Percentiles rank a stretch among this genome's conserved stretches.
These are phyloP conservation scores for Trichophyton equinum DNA, from an alignment of 2,329 filamentous ascomycete genomes.

Conservation along the genomic window DNA sequence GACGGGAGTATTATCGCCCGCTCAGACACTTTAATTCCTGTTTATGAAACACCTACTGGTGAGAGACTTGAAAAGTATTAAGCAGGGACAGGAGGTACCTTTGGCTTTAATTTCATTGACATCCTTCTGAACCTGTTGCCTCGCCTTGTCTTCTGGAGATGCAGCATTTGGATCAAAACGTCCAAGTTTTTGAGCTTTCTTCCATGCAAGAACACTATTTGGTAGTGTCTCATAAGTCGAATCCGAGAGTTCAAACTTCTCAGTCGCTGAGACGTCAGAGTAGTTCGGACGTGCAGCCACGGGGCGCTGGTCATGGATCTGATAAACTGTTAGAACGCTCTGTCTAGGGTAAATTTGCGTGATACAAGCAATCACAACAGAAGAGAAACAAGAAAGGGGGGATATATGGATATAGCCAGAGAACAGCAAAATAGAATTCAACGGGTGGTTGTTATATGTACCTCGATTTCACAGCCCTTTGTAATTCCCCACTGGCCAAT, in stretches of 20 bases:
- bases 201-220: conserved; percentile 89
- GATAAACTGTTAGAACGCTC: neutral
- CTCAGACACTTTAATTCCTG: conserved; percentile 31
- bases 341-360: neutral
- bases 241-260: conserved; percentile 82
- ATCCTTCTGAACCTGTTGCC: conserved; percentile 50
- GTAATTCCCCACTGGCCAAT: conserved; percentile 39
- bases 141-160: conserved; percentile 58
- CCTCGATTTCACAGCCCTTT: conserved; percentile 34
- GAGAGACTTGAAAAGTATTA: neutral
- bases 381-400: neutral
- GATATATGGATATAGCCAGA: neutral
- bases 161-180: conserved; percentile 83
- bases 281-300: conserved; percentile 63
- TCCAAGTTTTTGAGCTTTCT: conserved; percentile 86
- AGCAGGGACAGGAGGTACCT: conserved; percentile 34
- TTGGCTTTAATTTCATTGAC: conserved; percentile 51
- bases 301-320: conserved; percentile 74
- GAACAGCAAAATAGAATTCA: neutral
- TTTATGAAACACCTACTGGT: neutral
- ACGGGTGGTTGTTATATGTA: conserved; percentile 14
- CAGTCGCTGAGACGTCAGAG: conserved; percentile 65
- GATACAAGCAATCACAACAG: neutral
- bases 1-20: conserved; percentile 37
- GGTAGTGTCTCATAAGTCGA: conserved; percentile 74